A percentile compares a stretch with the other conserved stretches of the same genome.
Evolutionary conservation across 2,329 filamentous ascomycete genomes (phyloP).

Genomic region (Neopestalotiopsis sp.): DNA sequence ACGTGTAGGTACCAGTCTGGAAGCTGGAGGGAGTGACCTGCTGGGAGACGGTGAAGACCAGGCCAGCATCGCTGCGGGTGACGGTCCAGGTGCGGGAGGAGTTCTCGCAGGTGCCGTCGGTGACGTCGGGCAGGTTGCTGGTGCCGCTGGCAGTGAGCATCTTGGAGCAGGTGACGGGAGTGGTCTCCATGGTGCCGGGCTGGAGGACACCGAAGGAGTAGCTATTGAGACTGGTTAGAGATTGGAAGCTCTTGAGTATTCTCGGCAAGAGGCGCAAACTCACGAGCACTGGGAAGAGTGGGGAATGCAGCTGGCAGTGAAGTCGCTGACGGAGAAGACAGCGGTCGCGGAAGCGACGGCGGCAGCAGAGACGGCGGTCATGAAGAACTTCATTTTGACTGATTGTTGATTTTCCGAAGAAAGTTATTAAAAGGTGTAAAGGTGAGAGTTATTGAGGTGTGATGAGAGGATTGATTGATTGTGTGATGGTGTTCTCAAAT

Average conservation of each 20-base stretch:
- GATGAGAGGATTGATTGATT: background rate
- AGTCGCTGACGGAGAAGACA: conserved; percentile 32
- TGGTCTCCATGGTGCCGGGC: conserved; percentile 33
- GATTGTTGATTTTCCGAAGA: background rate
- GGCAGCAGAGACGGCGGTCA: conserved; percentile 27
- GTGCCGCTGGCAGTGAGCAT: conserved; percentile 20
- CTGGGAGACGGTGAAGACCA: conserved; percentile 34
- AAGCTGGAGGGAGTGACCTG: conserved; percentile 31
- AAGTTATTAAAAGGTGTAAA: background rate
- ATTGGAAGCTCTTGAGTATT: background rate
- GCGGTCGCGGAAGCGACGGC: no score
- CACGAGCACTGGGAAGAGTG: conserved; percentile 35
- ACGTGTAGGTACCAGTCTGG: conserved; percentile 31
- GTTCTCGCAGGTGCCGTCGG: conserved; percentile 31
- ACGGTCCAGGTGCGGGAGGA: conserved; percentile 37
- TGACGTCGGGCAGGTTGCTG: conserved; percentile 36
- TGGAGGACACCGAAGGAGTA: conserved; percentile 25
- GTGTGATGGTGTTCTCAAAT: background rate
- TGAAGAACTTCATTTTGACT: conserved; percentile 33
- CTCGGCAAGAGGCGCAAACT: conserved; percentile 4
- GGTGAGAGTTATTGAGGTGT: background rate
- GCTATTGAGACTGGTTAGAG: background rate
- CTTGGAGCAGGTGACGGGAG: conserved; percentile 27
- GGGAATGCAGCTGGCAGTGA: conserved; percentile 34
- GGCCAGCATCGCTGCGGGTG: conserved; percentile 26